These are phyloP conservation scores for Amanita jacksonii DNA, from an alignment of 768 basidiomycete species.

Conservation along the genomic window DNA sequence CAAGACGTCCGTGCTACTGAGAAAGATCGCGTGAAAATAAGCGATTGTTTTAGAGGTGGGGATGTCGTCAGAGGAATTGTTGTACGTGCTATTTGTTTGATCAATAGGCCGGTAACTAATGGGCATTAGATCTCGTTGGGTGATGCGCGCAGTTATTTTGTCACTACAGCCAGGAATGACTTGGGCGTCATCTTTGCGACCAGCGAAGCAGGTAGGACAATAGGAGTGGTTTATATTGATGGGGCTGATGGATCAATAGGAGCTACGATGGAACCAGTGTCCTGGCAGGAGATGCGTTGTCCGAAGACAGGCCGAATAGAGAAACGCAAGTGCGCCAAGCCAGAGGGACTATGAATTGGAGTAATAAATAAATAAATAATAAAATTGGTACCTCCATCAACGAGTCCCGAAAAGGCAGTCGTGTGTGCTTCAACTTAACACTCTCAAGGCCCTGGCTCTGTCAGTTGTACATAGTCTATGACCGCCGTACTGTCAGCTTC, in stretches of 20 bases:
- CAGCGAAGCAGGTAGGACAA: constrained; percentile 83
- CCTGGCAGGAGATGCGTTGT: constrained; percentile 90
- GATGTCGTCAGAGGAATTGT: constrained; percentile 85
- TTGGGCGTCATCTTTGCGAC: constrained; percentile 88
- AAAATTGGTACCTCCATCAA: constrained; percentile 11
- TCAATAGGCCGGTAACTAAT: neutral
- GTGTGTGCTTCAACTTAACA: constrained; percentile 9
- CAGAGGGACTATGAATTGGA: constrained; percentile 53
- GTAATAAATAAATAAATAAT: constrained; percentile 10
- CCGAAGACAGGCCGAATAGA: constrained; percentile 72
- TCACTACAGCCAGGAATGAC: constrained; percentile 85
- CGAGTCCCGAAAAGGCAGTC: constrained; percentile 22
- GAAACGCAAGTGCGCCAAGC: constrained; percentile 82
- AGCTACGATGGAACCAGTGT: constrained; percentile 67
- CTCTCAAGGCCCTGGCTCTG: constrained; percentile 5
- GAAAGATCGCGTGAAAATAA: constrained; percentile 82
- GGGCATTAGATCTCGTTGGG: constrained; percentile 75
- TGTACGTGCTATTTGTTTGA: constrained; percentile 36
- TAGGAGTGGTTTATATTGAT: too few relatives aligned
- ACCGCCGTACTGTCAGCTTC: constrained; percentile 56
- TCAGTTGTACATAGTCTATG: constrained; percentile 25
- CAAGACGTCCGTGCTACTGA: constrained; percentile 89
- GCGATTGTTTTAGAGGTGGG: constrained; percentile 86
- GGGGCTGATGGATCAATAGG: too few relatives aligned
- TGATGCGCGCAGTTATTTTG: constrained; percentile 85